These are phyloP conservation scores for Barnettozyma pratensis DNA, from an alignment of 805 yeast genomes.

Conservation along the genomic window DNA sequence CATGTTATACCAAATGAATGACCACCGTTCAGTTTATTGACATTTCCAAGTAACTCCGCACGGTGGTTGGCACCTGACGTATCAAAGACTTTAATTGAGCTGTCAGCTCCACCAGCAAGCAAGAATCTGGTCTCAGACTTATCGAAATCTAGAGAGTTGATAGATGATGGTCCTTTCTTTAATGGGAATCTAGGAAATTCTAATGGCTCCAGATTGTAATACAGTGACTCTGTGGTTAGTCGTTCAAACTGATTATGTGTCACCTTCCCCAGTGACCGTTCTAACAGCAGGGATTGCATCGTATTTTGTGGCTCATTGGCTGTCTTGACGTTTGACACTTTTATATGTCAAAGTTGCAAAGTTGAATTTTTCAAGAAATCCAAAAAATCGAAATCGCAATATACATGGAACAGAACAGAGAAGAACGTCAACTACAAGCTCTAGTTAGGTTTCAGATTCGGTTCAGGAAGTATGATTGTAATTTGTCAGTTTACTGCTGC, in stretches of 20 bases:
- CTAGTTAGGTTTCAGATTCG: no score
- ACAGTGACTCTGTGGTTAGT: constrained; percentile 21
- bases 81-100: constrained; percentile 66
- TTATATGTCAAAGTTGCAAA: no score
- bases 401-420: no score
- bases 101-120: constrained; percentile 71
- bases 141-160: constrained; percentile 60
- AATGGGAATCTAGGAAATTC: constrained; percentile 19
- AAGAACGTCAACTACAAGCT: no score
- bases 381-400: no score
- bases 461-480: no score
- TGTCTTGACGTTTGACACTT: not conserved
- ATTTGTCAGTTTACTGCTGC: no score
- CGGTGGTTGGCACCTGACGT: not conserved
- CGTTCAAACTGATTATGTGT: constrained; percentile 8
- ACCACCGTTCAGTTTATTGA: constrained; percentile 29
- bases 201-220: constrained; percentile 17
- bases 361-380: no score
- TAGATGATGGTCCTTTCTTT: constrained; percentile 27
- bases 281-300: constrained; percentile 13
- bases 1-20: constrained; percentile 74
- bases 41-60: constrained; percentile 8
- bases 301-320: not conserved
- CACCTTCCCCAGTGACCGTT: constrained; percentile 11
- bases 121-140: constrained; percentile 38